Base-by-base conservation (phyloP, 2,329 filamentous ascomycete genomes). In the Hypoxylon sp. region DNA sequence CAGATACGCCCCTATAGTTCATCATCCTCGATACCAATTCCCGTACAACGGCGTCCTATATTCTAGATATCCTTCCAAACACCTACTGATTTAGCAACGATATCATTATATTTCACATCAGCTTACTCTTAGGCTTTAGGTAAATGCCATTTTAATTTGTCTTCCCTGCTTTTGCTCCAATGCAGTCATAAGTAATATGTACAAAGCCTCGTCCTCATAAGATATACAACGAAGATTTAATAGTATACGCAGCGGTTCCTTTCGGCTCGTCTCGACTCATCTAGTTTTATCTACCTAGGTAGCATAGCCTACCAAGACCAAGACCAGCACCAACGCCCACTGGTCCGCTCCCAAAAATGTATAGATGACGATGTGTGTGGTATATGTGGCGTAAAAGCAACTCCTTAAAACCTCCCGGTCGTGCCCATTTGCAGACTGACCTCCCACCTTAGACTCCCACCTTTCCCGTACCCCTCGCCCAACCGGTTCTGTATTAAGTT, bases 361-460 rank as follows among this genome's bases (percentile, higher is more conserved):
- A 44, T 44, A 44, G 7, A 44, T 44, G 17, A 22, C 33, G 14
- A 44, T 44, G 40, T 44, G 40, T 44, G 40, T 44, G 40, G 40
- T 44, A 44, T 44, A 44, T 44, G 40, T 11, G 8, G 8, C 40
- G 6, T 37, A 44, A 17, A 33, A 44, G 46, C 25, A 35, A 27
- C 14, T 33, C 11, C 46, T 33, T 66, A 71, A 44, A 63, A 71
- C 56, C 61, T 56, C n/a, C 62, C 66, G 2, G 51, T 35, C 22
- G 80, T 80, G 61, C 81, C 90, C 77, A 94, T 90, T 82, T 98
- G 94, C 58, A 97, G 85, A 51, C 92, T 97, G 13, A 98, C 93
- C 82, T 99, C 96, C 96, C 96, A 99, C 75, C 90, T 91, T 77
- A 96, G 85, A 40, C 90, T 92, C 13, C 88, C 90, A 3, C 92